A percentile compares a stretch with the other conserved stretches of the same genome.
phyloP scores from a whole-genome alignment of 2,329 filamentous ascomycete genomes.

The Cylindrodendrum hubeiense region DNA sequence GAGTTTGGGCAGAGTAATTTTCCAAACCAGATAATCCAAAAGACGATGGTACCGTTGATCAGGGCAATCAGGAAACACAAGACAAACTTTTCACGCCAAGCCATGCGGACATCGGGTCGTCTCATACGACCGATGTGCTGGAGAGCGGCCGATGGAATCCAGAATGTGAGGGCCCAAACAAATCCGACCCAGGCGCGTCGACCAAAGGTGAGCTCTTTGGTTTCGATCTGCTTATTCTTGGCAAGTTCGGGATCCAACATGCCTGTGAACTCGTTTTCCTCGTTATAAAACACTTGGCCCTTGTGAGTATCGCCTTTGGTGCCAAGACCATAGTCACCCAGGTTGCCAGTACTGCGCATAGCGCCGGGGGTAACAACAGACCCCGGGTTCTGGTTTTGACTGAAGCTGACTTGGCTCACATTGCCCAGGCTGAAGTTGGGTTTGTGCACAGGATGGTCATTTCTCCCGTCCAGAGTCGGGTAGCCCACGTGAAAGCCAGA shows the following conservation, averaged over 20 bases:
- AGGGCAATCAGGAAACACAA: conserved; percentile 84
- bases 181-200: conserved; percentile 84
- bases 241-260: conserved; percentile 83
- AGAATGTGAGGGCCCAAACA: conserved; percentile 91
- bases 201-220: conserved; percentile 70
- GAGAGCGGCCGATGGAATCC: conserved; percentile 90
- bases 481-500: conserved; percentile 77
- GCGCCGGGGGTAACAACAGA: conserved; percentile 73
- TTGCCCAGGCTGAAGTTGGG: conserved; percentile 69
- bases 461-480: conserved; percentile 76
- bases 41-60: conserved; percentile 84
- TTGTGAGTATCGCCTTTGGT: conserved; percentile 84
- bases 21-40: conserved; percentile 93
- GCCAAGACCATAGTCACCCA: conserved; percentile 91
- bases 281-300: conserved; percentile 80
- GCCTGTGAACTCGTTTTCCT: conserved; percentile 75
- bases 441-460: conserved; percentile 77
- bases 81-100: conserved; percentile 95
- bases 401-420: conserved; percentile 64
- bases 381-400: conserved; percentile 55
- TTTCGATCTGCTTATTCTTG: conserved; percentile 80
- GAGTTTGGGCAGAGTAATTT: conserved; percentile 89
- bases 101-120: conserved; percentile 94
- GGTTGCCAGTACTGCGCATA: conserved; percentile 66
- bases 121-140: conserved; percentile 93